Evolutionary conservation across 2,329 filamentous ascomycete species (phyloP).

Genomic region (Penicillium hordei): DNA sequence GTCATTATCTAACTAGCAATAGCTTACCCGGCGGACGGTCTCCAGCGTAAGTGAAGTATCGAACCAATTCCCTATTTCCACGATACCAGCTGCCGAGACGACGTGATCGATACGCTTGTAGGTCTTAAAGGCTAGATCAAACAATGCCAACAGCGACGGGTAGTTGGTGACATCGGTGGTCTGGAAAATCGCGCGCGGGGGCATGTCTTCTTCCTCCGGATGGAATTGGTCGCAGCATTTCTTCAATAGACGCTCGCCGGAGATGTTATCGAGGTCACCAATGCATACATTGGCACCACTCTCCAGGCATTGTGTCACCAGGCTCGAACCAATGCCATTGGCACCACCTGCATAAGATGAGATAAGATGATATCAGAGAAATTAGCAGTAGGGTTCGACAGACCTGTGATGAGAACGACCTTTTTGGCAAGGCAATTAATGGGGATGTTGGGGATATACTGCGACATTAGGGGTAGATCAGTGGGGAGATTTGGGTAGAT

Average conservation of each 20-base stretch:
- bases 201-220: slow-evolving; percentile 19
- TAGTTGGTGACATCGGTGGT: slow-evolving; percentile 50
- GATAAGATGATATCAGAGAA: not conserved
- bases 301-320: slow-evolving; percentile 42
- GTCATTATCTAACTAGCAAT: too few species aligned
- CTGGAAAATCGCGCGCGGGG: slow-evolving; percentile 39
- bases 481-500: not conserved
- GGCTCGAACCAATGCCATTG: slow-evolving; percentile 47
- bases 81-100: slow-evolving; percentile 50
- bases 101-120: slow-evolving; percentile 52
- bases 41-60: slow-evolving; percentile 47
- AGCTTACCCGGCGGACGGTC: slow-evolving; percentile 42
- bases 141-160: slow-evolving; percentile 48
- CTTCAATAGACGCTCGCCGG: slow-evolving; percentile 32
- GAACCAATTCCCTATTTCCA: slow-evolving; percentile 49
- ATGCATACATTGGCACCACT: slow-evolving; percentile 46
- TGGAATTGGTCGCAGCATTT: slow-evolving; percentile 18
- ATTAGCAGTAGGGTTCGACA: not conserved
- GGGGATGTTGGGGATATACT: slow-evolving; percentile 21
- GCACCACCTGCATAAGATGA: slow-evolving; percentile 37
- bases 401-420: slow-evolving; percentile 26
- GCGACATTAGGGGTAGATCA: slow-evolving; percentile 18
- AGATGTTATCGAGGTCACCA: slow-evolving; percentile 43
- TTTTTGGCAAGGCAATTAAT: slow-evolving; percentile 19
- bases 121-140: slow-evolving; percentile 47